phyloP scores from a whole-genome alignment of 2,329 filamentous ascomycete genomes.

The Penicillium olsonii region DNA sequence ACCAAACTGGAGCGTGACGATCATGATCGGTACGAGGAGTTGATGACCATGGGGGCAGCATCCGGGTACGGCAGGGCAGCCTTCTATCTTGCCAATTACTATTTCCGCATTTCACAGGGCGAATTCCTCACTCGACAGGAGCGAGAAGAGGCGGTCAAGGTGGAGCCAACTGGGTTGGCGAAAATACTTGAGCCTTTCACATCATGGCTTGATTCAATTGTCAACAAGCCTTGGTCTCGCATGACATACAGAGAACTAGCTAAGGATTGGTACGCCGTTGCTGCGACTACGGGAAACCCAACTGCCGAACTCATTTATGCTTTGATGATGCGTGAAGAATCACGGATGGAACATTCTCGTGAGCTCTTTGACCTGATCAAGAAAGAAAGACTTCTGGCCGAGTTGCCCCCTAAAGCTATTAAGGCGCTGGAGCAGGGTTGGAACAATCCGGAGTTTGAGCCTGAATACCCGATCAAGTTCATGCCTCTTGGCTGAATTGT shows the following conservation, averaged over 20 bases:
- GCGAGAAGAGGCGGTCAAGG: not conserved
- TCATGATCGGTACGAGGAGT: conserved; percentile 36
- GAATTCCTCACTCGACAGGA: conserved; percentile 26
- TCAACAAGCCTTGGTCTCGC: conserved; percentile 20
- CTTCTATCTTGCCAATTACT: conserved; percentile 39
- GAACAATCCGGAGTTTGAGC: conserved; percentile 16
- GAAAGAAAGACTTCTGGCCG: conserved; percentile 11
- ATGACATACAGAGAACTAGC: conserved; percentile 31
- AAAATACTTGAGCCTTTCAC: not conserved
- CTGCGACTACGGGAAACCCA: conserved; percentile 18
- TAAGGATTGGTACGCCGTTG: conserved; percentile 38
- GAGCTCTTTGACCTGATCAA: conserved; percentile 15
- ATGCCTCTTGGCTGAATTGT: not conserved
- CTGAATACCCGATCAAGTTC: conserved; percentile 2
- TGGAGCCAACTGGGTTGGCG: not conserved
- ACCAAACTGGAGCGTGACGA: conserved; percentile 24
- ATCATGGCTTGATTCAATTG: conserved; percentile 1
- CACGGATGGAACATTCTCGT: conserved; percentile 11
- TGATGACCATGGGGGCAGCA: conserved; percentile 36
- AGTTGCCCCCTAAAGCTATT: conserved; percentile 7
- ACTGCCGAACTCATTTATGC: conserved; percentile 31
- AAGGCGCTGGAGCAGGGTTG: conserved; percentile 23
- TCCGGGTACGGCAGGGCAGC: conserved; percentile 31
- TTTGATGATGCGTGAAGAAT: conserved; percentile 31
- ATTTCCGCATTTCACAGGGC: conserved; percentile 34